phyloP scores from a whole-genome alignment of 306 rosid species.

The Comarum palustre region DNA sequence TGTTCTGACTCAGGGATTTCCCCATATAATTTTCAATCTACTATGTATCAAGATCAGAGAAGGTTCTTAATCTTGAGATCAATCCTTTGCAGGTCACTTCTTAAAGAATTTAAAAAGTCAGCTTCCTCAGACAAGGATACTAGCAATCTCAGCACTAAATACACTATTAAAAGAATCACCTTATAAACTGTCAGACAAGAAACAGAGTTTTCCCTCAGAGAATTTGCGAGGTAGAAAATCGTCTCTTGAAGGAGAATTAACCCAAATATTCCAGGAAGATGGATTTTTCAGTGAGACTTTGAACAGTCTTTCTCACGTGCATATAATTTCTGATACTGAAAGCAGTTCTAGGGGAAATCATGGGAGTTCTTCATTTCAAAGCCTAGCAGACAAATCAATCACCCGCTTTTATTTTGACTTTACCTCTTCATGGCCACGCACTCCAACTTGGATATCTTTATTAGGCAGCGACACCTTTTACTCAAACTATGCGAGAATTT shows the following conservation, averaged over 20 bases:
- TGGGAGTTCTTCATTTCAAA: conserved; percentile 83
- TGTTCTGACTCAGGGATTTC: conserved; percentile 6
- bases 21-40: conserved; percentile 15
- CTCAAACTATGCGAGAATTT: conserved; percentile 88
- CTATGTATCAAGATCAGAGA: not conserved
- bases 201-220: conserved; percentile 35
- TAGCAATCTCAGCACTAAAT: conserved; percentile 90
- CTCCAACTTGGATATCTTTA: conserved; percentile 91
- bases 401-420: conserved; percentile 94
- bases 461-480: conserved; percentile 81
- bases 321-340: conserved; percentile 74
- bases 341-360: conserved; percentile 68
- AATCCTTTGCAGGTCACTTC: conserved; percentile 73
- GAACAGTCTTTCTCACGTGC: conserved; percentile 94
- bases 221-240: conserved; percentile 57
- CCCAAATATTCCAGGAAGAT: conserved; percentile 85
- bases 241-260: conserved; percentile 80
- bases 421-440: conserved; percentile 99
- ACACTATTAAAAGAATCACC: conserved; percentile 93
- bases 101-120: conserved; percentile 88
- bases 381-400: conserved; percentile 92
- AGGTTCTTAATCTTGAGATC: not conserved
- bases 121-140: conserved; percentile 98
- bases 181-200: conserved; percentile 62
- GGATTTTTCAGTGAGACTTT: conserved; percentile 87